Percentiles rank a stretch among this genome's conserved stretches.
These are phyloP conservation scores for Stenocarpella maydis DNA, from an alignment of 2,329 filamentous ascomycete genomes.

Conservation along the genomic window DNA sequence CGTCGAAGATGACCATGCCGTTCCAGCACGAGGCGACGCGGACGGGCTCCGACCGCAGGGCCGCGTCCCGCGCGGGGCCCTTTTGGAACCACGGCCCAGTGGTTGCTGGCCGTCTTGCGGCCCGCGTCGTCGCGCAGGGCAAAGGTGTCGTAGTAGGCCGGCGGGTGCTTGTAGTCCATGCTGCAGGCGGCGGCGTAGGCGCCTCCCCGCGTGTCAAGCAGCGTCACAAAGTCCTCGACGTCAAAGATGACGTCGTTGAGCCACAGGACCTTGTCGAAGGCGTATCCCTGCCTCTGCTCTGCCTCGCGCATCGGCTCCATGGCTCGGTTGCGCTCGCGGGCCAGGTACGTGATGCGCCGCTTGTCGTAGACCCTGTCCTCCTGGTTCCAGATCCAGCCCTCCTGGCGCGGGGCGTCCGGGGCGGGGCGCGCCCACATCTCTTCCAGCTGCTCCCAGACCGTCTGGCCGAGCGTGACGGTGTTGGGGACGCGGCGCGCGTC, in stretches of 20 bases:
- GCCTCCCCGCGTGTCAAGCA: conserved; percentile 62
- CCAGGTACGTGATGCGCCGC: conserved; percentile 73
- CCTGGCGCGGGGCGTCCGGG: conserved; percentile 46
- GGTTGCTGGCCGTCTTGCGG: conserved; percentile 58
- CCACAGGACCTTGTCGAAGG: conserved; percentile 66
- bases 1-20: conserved; percentile 60
- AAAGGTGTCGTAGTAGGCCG: conserved; percentile 68
- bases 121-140: conserved; percentile 64
- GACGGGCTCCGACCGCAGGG: conserved; percentile 59
- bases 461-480: conserved; percentile 65
- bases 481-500: conserved; percentile 58
- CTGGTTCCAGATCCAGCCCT: conserved; percentile 69
- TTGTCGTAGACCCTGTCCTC: conserved; percentile 61
- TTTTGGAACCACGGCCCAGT: conserved; percentile 69
- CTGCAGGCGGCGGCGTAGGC: conserved; percentile 68
- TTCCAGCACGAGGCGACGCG: conserved; percentile 76
- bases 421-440: conserved; percentile 55
- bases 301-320: conserved; percentile 66
- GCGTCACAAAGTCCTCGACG: conserved; percentile 59
- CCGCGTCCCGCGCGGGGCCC: conserved; percentile 50
- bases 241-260: conserved; percentile 69
- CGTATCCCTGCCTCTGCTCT: conserved; percentile 52
- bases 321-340: conserved; percentile 68
- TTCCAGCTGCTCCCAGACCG: conserved; percentile 62
- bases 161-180: conserved; percentile 63